Evolutionary conservation across 73 alveolate species (phyloP), one percentile per base, ranked within the genome.

Genomic region (Blepharisma japonicum): DNA sequence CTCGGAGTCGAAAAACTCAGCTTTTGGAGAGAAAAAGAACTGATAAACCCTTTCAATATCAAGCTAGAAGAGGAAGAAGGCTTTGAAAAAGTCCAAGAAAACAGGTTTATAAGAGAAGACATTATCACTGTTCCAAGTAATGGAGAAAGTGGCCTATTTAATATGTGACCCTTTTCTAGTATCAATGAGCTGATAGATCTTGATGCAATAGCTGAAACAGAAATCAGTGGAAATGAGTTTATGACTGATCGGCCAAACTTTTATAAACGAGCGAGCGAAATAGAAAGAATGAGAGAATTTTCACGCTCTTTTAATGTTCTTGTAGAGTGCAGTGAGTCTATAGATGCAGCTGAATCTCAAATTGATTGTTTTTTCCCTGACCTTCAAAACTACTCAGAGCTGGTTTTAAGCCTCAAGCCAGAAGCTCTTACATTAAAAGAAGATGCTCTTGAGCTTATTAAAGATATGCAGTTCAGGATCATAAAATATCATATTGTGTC

Each of bases 41-140:
- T 8, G 46, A 32, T 32, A 32, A 61, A 61, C 47, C 74, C 74
- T 61, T 61, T 61, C 5, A 0, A 61, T 9, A 14, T 61, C 49
- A 61, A 61, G 47, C 74, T 61, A 3, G 74, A 61, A 20, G 38
- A 14, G 47, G 74, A 61, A 14, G 11, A 20, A 8, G 74, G 74
- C 11, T 25, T 61, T n/a, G 74, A 61, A 20, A 61, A n/a, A 25
- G 42, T 32, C 42, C 47, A 61, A 20, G 47, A 61, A 11, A 61
- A 14, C 14, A 8, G 47, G 39, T 14, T 25, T 25, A 61, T 61
- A 14, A 61, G 18, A 18, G 74, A 61, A 25, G 47, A 61, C 47
- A 39, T 61, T 5, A n/a, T 8, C 14, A 39, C 23, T 1, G 14
- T 39, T 61, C 74, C 14, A 8, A 61, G 23, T 25, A 8, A 14